Conservation (phyloP, 495 filamentous ascomycete species). For the Penicillium cataractarum region DNA sequence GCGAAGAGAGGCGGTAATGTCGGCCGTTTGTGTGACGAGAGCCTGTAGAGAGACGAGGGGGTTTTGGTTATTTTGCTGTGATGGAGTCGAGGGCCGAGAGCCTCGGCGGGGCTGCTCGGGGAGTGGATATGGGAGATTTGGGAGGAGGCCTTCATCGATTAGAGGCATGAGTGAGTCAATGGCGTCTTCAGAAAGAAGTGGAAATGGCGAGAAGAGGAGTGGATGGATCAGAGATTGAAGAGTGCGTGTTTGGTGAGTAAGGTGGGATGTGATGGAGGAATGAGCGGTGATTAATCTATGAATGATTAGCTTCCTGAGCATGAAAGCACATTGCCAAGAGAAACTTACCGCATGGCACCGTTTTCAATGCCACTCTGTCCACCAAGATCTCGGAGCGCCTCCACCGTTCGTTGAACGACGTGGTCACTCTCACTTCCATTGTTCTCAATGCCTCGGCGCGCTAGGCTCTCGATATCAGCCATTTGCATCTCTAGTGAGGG, state of each 20-base stretch:
- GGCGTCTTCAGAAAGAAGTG: conserved; percentile 64
- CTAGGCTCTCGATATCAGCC: conserved; percentile 75
- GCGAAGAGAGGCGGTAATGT: conserved; percentile 78
- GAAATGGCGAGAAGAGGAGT: conserved; percentile 55
- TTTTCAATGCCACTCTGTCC: conserved; percentile 82
- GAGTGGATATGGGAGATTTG: conserved; percentile 52
- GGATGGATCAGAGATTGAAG: conserved; percentile 80
- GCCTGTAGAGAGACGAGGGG: conserved; percentile 59
- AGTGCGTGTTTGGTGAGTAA: conserved; percentile 80
- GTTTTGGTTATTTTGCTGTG: conserved; percentile 37
- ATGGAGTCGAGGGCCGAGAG: conserved; percentile 45
- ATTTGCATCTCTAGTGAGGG: conserved; percentile 73
- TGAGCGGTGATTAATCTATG: conserved; percentile 84
- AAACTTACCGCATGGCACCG: conserved; percentile 70
- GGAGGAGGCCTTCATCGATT: conserved; percentile 58
- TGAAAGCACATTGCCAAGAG: neutral
- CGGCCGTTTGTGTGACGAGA: conserved; percentile 63
- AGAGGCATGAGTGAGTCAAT: conserved; percentile 69
- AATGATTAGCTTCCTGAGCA: conserved; percentile 7
- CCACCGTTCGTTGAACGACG: conserved; percentile 71
- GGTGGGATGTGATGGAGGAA: conserved; percentile 78
- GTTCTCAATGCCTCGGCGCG: conserved; percentile 69
- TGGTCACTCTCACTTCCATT: conserved; percentile 70
- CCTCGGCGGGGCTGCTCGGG: conserved; percentile 55
- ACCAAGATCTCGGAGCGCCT: conserved; percentile 74